Percentiles rank a stretch among this genome's conserved stretches.
These are phyloP conservation scores for Arabidopsis suecica DNA, from an alignment of 345 rosid species.

Conservation along the genomic window DNA sequence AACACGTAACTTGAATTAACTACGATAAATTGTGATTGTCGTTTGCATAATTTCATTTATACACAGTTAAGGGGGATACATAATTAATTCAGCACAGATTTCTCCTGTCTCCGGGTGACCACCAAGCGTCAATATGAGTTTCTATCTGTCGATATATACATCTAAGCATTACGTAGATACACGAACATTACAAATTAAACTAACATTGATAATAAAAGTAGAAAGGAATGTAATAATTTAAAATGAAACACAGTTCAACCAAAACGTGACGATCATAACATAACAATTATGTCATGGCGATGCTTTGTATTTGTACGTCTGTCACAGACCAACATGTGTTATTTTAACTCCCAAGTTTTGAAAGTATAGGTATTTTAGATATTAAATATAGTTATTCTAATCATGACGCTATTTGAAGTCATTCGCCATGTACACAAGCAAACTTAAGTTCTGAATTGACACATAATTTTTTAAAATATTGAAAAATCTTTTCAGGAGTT, in stretches of 20 bases:
- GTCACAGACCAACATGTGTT: slow-evolving; percentile 41
- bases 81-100: slow-evolving; percentile 16
- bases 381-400: slow-evolving; percentile 20
- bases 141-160: slow-evolving; percentile 1
- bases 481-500: slow-evolving; percentile 20
- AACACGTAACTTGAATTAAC: background rate
- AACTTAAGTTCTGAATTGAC: slow-evolving; percentile 32
- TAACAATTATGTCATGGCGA: slow-evolving; percentile 25
- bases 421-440: slow-evolving; percentile 42
- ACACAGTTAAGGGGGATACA: slow-evolving; percentile 20
- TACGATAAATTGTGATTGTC: slow-evolving; percentile 4
- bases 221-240: slow-evolving; percentile 30
- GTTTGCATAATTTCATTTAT: slow-evolving; percentile 15
- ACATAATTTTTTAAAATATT: background rate
- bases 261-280: slow-evolving; percentile 45
- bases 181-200: slow-evolving; percentile 27
- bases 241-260: slow-evolving; percentile 37
- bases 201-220: slow-evolving; percentile 19
- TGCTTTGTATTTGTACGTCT: slow-evolving; percentile 33
- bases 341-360: slow-evolving; percentile 27
- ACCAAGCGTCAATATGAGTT: slow-evolving; percentile 38
- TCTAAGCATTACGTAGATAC: slow-evolving; percentile 18
- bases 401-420: slow-evolving; percentile 25
- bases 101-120: slow-evolving; percentile 24
- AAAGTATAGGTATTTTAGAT: slow-evolving; percentile 8